Conservation (phyloP, 345 rosid genomes). For the Noccaea bulbosa region DNA sequence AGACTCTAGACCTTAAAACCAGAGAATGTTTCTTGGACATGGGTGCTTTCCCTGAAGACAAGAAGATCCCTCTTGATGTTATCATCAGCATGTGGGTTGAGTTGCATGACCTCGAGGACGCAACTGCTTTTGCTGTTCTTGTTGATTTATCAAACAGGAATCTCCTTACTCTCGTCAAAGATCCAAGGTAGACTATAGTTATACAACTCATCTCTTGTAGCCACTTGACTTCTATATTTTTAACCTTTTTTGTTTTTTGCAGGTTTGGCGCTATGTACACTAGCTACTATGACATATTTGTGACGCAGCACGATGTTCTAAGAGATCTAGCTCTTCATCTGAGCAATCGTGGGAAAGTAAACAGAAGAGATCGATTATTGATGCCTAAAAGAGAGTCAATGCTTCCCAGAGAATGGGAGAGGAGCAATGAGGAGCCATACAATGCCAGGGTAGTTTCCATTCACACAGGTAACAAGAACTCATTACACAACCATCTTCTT, state of each 20-base stretch:
- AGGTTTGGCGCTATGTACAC: constrained; percentile 74
- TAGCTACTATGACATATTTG: constrained; percentile 70
- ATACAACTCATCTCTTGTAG: constrained; percentile 12
- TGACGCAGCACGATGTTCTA: constrained; percentile 83
- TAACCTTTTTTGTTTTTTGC: constrained; percentile 2
- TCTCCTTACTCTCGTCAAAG: constrained; percentile 80
- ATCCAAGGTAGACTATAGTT: constrained; percentile 53
- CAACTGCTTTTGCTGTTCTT: constrained; percentile 76
- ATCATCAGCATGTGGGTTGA: constrained; percentile 87
- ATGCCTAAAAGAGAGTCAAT: constrained; percentile 68
- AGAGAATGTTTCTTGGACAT: constrained; percentile 82
- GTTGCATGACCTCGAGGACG: constrained; percentile 58
- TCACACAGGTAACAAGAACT: constrained; percentile 61
- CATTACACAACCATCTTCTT: background rate
- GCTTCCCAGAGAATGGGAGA: constrained; percentile 87
- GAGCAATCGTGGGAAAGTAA: constrained; percentile 52
- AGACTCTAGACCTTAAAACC: constrained; percentile 56
- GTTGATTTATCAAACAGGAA: constrained; percentile 80
- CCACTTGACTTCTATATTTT: background rate
- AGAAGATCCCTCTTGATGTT: constrained; percentile 80
- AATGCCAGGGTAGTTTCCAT: constrained; percentile 76
- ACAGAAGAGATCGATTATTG: constrained; percentile 57
- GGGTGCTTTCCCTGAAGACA: constrained; percentile 94
- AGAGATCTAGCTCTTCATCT: constrained; percentile 83
- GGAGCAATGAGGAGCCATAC: constrained; percentile 60